Evolutionary conservation across 352 stramenopile species (phyloP), one percentile per base, ranked within the genome.

Genomic region (Phytophthora hibernalis): DNA sequence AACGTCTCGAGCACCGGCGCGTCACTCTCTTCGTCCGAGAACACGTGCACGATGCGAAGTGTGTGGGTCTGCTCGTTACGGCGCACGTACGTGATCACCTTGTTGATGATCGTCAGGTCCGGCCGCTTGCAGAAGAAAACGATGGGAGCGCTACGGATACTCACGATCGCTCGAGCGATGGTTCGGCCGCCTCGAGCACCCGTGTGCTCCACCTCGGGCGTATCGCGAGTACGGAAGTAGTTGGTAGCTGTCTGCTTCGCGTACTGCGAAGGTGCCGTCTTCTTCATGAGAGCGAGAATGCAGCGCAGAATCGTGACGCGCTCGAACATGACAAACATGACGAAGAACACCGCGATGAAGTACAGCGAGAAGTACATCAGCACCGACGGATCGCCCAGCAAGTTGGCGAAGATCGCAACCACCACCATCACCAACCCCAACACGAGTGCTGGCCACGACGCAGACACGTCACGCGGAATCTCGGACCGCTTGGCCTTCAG

Each of bases 121-220:
- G 87, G 79, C 5, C 72, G 40, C 77, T 97, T 97, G 75, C 72
- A 87, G 65, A 95, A 96, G 73, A 96, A 97, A 21, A 97, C 60
- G 64, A 95, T 88, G 0, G 89, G 89, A 21, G 70, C 54, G 8
- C 74, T 53, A 55, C 83, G 70, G 69, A 87, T 81, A 35, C 68
- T 61, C 24, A 67, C n/a, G 59, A 88, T 81, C 7, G 68, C 62
- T 20, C 69, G 65, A 12, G 77, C 67, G 31, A 87, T 79, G 28
- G 74, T 84, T 31, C 73, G 74, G 10, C 79, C 77, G 28, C 77
- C 79, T 21, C 74, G 61, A 10, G 74, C 79, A 3, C 74, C 74
- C 1, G 76, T 85, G 50, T 75, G 69, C 15, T 78, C 61, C 20
- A 59, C 60, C 16, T 55, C 44, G 6, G 44, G 33, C 21, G 45